Evolutionary conservation across 2,329 filamentous ascomycete genomes (phyloP), one percentile per base, ranked within the genome.

Genomic region (Seiridium unicorne): DNA sequence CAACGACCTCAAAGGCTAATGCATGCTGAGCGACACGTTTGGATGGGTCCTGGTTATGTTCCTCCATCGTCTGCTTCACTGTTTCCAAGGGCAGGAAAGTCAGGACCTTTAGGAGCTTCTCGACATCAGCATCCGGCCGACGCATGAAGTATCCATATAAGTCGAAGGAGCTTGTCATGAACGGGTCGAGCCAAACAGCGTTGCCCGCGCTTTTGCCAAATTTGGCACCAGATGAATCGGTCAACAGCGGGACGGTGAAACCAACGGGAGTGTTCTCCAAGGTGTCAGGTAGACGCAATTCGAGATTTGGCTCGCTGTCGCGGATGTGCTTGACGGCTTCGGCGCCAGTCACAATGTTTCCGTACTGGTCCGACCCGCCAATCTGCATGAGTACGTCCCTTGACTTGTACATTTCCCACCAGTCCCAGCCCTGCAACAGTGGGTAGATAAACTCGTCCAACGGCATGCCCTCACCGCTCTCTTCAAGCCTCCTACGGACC

Each of bases 181-280:
- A 87, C 57, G 83, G 81, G 73, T 97, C 92, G 3, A 99, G 84
- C 95, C 95, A 99, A 42, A 99, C 77, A 2, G 94, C 93, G 73
- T 98, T 98, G 34, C 93, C 94, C 2, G 92, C 90, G 63, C 89
- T 96, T 79, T 99, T 99, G 56, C 95, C 95, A 68, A 98, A 93
- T 75, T 99, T 99, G 71, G 86, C 87, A 18, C 95, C 95, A 0
- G 90, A 85, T 1, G 91, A 82, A 57, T 94, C 93, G 0, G 93
- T 97, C 44, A 99, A 80, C 1, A 99, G 84, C 0, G 95, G 95
- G 1, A 94, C 92, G 0, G 95, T 98, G 66, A 99, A 89, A 6
- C 95, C 95, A 62, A 94, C 84, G 0, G 93, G 92, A 13, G 82
- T 81, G 65, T 85, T 74, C 4, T 79, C 69, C 66, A 78, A 75